Conservation (phyloP, 2,329 filamentous ascomycete species). For the Ilyonectria sp. region DNA sequence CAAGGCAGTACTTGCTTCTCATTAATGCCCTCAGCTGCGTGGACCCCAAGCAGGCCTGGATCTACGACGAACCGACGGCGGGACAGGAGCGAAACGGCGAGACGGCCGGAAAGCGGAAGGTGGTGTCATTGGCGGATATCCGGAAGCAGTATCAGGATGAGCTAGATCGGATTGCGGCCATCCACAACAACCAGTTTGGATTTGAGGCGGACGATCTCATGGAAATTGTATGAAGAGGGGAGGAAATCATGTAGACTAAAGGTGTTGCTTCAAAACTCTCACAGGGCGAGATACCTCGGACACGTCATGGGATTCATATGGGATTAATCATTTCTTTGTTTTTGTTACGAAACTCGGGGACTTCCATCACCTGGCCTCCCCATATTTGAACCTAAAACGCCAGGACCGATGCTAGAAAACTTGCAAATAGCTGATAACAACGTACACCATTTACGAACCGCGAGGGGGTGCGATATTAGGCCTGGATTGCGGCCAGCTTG, state of each 20-base stretch:
- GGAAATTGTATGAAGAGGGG: conserved; percentile 61
- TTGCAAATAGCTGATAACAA: conserved; percentile 47
- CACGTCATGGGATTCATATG: conserved; percentile 46
- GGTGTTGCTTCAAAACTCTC: conserved; percentile 41
- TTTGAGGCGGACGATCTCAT: conserved; percentile 73
- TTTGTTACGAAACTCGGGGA: conserved; percentile 43
- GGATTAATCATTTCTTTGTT: conserved; percentile 46
- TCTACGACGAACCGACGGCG: conserved; percentile 64
- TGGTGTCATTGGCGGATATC: conserved; percentile 89
- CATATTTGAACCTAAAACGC: conserved; percentile 55
- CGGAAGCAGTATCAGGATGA: conserved; percentile 92
- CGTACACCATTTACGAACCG: conserved; percentile 36
- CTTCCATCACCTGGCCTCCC: conserved; percentile 44
- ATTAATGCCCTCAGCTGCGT: conserved; percentile 95
- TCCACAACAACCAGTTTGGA: conserved; percentile 91
- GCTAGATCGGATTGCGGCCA: conserved; percentile 88
- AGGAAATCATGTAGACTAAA: conserved; percentile 45
- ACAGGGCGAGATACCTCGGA: conserved; percentile 52
- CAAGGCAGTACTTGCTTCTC: conserved; percentile 86
- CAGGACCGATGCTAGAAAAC: conserved; percentile 58
- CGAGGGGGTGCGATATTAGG: conserved; percentile 35
- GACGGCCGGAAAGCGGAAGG: conserved; percentile 71
- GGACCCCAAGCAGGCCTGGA: conserved; percentile 84
- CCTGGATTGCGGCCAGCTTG: conserved; percentile 57
- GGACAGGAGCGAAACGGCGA: conserved; percentile 43